Evolutionary conservation across 768 basidiomycete species (phyloP).

Genomic region (Russula virescens): DNA sequence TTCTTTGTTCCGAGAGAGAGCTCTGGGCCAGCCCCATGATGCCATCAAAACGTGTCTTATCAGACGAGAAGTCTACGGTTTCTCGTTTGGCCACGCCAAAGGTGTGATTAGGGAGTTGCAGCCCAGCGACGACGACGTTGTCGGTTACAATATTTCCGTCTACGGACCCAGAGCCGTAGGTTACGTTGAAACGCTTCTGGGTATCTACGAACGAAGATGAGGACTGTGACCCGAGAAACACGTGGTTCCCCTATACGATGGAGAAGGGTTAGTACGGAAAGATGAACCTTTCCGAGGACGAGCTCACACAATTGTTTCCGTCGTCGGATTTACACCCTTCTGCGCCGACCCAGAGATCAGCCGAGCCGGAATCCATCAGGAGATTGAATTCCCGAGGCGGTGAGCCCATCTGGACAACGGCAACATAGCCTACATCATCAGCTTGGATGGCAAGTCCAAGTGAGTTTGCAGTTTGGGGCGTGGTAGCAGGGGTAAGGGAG

Average conservation of each 20-base stretch:
- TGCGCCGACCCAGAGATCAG: conserved; percentile 40
- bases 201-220: conserved; percentile 60
- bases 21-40: conserved; percentile 75
- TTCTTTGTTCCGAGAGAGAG: conserved; percentile 56
- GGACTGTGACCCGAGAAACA: conserved; percentile 53
- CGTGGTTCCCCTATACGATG: conserved; percentile 49
- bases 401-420: conserved; percentile 40
- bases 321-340: conserved; percentile 31
- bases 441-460: conserved; percentile 67
- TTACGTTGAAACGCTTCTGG: conserved; percentile 47
- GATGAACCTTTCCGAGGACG: background rate
- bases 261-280: background rate
- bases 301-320: conserved; percentile 39
- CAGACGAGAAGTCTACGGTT: conserved; percentile 51
- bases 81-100: conserved; percentile 65
- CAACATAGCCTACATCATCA: conserved; percentile 49
- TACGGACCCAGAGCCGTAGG: conserved; percentile 68
- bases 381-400: conserved; percentile 39
- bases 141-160: conserved; percentile 59
- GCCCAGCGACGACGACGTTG: conserved; percentile 56
- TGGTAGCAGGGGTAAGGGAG: conserved; percentile 39
- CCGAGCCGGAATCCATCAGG: conserved; percentile 45
- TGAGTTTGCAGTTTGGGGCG: conserved; percentile 44
- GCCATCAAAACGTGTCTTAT: conserved; percentile 55
- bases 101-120: conserved; percentile 49